Evolutionary conservation across 2,329 filamentous ascomycete species (phyloP), one percentile per base, ranked within the genome.

Genomic region (Penicillium verrucosum): DNA sequence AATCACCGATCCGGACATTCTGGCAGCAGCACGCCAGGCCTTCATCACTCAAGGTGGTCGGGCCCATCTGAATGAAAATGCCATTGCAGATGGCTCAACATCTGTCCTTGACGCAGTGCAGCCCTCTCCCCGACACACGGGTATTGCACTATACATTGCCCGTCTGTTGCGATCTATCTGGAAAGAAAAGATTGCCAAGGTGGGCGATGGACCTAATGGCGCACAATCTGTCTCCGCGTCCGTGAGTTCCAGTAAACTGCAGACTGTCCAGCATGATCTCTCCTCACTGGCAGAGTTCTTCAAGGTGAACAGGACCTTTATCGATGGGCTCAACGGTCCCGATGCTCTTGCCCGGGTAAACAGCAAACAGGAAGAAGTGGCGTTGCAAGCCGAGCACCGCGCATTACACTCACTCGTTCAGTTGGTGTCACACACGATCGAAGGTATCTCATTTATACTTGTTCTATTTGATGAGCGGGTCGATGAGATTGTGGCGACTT

Each of bases 391-490:
- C 14, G 94, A 99, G 73, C 93, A 99, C 71, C 90, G 95, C 65
- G 92, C 92, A 11, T 82, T 99, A 62, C 89, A 94, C 68, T 91
- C 91, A 2, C 79, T 99, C 47, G 85, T 96, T 60, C 87, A 89
- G 62, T 81, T 99, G 25, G 90, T 97, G 73, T 87, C 88, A 53
- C 91, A 91, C 72, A 94, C 97, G 38, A 92, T 94, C 8, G 94
- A 99, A 73, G 94, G 94, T 4, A 96, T 99, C 50, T 96, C 93
- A 0, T 99, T 99, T 66, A 91, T 97, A 4, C 82, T 93, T 23
- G 94, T 97, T 70, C 81, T 99, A 1, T 97, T 97, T 59, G 93
- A 97, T 63, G 93, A 99, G 79, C 86, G 89, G 11, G 87, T 97
- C 5, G 86, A 91, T 42, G 93, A 99, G 60, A 96, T 97, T 45